These are phyloP conservation scores for Fallopia convolvulus DNA, from an alignment of 148 eudicot genomes.

Conservation along the genomic window DNA sequence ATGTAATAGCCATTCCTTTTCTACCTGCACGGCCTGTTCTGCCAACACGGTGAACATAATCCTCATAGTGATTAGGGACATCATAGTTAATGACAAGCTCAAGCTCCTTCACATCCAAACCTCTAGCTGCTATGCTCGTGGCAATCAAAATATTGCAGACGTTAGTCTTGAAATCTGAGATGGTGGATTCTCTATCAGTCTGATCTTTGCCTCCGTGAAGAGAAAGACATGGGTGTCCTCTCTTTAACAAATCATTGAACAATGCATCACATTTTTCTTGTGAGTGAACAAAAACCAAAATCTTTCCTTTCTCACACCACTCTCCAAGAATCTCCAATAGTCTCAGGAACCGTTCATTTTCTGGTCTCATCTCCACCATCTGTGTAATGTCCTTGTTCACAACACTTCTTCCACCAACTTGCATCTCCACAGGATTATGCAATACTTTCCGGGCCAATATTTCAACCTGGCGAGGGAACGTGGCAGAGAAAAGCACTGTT, in stretches of 20 bases:
- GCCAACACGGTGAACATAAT: conserved; percentile 82
- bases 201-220: conserved; percentile 86
- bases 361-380: conserved; percentile 74
- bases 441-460: conserved; percentile 66
- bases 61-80: conserved; percentile 80
- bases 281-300: conserved; percentile 59
- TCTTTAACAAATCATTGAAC: conserved; percentile 55
- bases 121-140: conserved; percentile 78
- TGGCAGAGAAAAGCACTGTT: conserved; percentile 82
- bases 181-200: conserved; percentile 77
- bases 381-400: conserved; percentile 82
- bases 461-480: conserved; percentile 84
- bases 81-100: conserved; percentile 70
- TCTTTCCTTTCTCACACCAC: conserved; percentile 84
- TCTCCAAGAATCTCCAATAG: conserved; percentile 73
- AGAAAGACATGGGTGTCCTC: conserved; percentile 78
- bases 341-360: conserved; percentile 60
- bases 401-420: conserved; percentile 86
- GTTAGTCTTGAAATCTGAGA: conserved; percentile 69
- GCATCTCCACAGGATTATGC: conserved; percentile 67
- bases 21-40: conserved; percentile 81
- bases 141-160: conserved; percentile 75
- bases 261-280: conserved; percentile 74
- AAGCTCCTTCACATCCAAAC: conserved; percentile 81
- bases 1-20: conserved; percentile 70